Evolutionary conservation across 257 asterid species (phyloP).

Genomic region (Nicotiana tomentosiformis): DNA sequence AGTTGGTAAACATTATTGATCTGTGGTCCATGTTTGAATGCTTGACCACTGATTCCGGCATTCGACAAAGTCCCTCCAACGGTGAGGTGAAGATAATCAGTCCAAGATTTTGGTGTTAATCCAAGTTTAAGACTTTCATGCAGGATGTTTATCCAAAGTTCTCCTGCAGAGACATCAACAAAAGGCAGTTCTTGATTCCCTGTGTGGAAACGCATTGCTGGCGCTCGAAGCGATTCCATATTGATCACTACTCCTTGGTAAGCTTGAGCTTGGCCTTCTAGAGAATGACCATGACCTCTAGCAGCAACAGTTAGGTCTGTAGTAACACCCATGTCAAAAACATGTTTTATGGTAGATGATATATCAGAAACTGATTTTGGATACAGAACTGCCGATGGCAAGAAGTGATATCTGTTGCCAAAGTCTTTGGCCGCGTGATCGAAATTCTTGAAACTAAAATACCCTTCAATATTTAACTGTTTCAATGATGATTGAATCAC

Average conservation of each 20-base stretch:
- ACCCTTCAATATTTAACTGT: slow-evolving; percentile 49
- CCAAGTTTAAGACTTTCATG: slow-evolving; percentile 71
- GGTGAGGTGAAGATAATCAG: slow-evolving; percentile 86
- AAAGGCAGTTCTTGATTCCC: slow-evolving; percentile 35
- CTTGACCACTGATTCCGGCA: slow-evolving; percentile 96
- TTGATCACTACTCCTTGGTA: slow-evolving; percentile 51
- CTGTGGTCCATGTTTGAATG: slow-evolving; percentile 88
- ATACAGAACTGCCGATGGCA: slow-evolving; percentile 60
- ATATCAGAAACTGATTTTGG: slow-evolving; percentile 76
- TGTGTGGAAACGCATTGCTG: slow-evolving; percentile 38
- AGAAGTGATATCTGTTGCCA: slow-evolving; percentile 51
- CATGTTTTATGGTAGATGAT: slow-evolving; percentile 40
- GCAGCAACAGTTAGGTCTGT: slow-evolving; percentile 70
- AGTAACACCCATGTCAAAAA: slow-evolving; percentile 36
- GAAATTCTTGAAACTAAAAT: slow-evolving; percentile 34
- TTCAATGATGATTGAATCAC: slow-evolving; percentile 29
- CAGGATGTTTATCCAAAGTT: slow-evolving; percentile 79
- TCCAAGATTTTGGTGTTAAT: slow-evolving; percentile 87
- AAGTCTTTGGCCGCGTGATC: slow-evolving; percentile 67
- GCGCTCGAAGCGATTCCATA: slow-evolving; percentile 56
- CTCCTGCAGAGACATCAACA: slow-evolving; percentile 86
- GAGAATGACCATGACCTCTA: slow-evolving; percentile 82
- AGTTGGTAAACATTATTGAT: slow-evolving; percentile 80
- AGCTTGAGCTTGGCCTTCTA: slow-evolving; percentile 85
- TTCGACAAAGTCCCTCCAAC: slow-evolving; percentile 93